Conservation (phyloP, 257 asterid genomes). For the Ocimum tenuiflorum region DNA sequence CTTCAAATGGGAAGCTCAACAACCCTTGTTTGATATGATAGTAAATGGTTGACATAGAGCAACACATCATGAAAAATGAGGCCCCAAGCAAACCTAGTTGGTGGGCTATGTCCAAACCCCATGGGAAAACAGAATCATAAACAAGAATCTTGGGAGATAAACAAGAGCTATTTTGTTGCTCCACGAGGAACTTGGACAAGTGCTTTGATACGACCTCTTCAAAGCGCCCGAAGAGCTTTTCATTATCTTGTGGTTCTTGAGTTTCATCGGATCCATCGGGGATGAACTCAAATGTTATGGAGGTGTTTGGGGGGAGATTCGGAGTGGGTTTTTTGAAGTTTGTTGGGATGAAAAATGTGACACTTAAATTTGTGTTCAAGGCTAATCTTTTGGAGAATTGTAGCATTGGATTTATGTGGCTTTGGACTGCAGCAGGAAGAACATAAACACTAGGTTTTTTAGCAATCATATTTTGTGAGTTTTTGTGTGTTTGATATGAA, state of each 20-base stretch:
- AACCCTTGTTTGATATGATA: slow-evolving; percentile 31
- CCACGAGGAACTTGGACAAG: slow-evolving; percentile 19
- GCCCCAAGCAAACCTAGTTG: slow-evolving; percentile 25
- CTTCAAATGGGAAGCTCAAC: slow-evolving; percentile 26
- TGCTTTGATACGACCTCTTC: neutral
- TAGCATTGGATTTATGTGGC: slow-evolving; percentile 49
- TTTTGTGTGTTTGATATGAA: neutral
- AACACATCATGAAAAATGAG: slow-evolving; percentile 36
- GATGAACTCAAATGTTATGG: slow-evolving; percentile 24
- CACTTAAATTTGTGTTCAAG: slow-evolving; percentile 21
- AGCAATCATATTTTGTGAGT: neutral
- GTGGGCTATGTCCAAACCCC: slow-evolving; percentile 30
- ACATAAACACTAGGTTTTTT: slow-evolving; percentile 27
- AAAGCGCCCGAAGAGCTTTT: slow-evolving; percentile 11
- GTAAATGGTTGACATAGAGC: slow-evolving; percentile 30
- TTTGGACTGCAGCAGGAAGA: slow-evolving; percentile 42
- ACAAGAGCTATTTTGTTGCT: slow-evolving; percentile 1
- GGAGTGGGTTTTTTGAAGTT: neutral
- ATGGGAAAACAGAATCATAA: slow-evolving; percentile 32
- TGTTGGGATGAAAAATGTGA: slow-evolving; percentile 32
- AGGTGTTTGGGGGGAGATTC: neutral
- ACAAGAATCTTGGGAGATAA: slow-evolving; percentile 16
- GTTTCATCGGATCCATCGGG: slow-evolving; percentile 13
- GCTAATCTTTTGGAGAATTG: slow-evolving; percentile 41
- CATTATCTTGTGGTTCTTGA: neutral